Evolutionary conservation across 2,329 filamentous ascomycete genomes (phyloP).

Genomic region (Trichoderma aggressivum): DNA sequence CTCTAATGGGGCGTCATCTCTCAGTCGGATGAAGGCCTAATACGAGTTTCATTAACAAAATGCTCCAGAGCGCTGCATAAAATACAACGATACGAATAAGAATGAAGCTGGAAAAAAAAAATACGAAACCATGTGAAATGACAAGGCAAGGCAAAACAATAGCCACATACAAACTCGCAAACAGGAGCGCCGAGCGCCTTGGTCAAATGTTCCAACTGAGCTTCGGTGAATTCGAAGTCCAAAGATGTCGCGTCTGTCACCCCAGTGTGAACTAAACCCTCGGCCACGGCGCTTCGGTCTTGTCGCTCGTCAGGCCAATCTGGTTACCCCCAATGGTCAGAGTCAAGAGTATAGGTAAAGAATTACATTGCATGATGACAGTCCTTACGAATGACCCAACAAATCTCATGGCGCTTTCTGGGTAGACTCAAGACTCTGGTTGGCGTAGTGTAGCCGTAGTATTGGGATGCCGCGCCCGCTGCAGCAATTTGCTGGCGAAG

Average conservation of each 20-base stretch:
- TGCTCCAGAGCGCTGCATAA: background rate
- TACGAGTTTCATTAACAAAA: background rate
- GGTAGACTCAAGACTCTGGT: slow-evolving; percentile 7
- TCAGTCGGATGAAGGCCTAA: slow-evolving; percentile 20
- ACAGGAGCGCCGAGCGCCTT: slow-evolving; percentile 21
- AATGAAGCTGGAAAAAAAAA: background rate
- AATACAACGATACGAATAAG: background rate
- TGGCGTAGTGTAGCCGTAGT: slow-evolving; percentile 21
- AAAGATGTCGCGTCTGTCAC: background rate
- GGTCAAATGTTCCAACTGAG: background rate
- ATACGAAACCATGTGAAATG: too few relatives aligned
- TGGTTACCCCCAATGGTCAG: background rate
- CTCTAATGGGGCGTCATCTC: slow-evolving; percentile 15
- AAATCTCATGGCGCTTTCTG: slow-evolving; percentile 22
- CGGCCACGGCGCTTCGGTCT: background rate
- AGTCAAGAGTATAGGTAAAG: too few relatives aligned
- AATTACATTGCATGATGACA: background rate
- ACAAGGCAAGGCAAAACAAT: background rate
- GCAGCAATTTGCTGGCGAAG: slow-evolving; percentile 18
- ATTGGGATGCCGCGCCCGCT: slow-evolving; percentile 21
- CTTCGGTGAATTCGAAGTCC: background rate
- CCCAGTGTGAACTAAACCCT: background rate
- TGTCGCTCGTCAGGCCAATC: slow-evolving; percentile 17
- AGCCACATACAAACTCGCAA: slow-evolving; percentile 23
- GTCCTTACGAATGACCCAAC: slow-evolving; percentile 24